Evolutionary conservation across 2,329 filamentous ascomycete species (phyloP).

Genomic region (Grosmannia serpens): DNA sequence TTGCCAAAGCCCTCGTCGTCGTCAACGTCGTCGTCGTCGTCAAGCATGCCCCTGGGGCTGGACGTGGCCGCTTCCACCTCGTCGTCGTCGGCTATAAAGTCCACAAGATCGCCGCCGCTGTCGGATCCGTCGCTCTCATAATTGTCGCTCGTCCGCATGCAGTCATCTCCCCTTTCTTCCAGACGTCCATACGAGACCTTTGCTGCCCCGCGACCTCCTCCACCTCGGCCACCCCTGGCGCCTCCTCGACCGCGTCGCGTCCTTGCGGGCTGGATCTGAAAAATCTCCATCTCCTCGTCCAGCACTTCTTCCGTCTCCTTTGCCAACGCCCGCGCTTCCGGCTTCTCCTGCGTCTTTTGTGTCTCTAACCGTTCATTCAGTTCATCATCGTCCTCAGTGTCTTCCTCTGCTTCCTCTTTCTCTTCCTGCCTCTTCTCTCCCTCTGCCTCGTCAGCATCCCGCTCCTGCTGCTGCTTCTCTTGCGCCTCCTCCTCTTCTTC

Average conservation of each 20-base stretch:
- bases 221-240: conserved; percentile 1
- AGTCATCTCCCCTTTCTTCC: conserved; percentile 40
- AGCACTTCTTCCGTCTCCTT: background rate
- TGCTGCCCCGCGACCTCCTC: conserved; percentile 7
- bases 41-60: background rate
- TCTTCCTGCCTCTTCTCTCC: conserved; percentile 1
- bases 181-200: conserved; percentile 14
- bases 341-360: background rate
- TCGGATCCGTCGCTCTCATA: conserved; percentile 36
- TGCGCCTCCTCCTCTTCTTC: conserved; percentile 9
- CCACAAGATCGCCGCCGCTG: conserved; percentile 35
- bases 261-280: background rate
- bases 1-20: background rate
- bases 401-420: conserved; percentile 5
- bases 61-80: conserved; percentile 6
- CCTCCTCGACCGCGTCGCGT: conserved; percentile 7
- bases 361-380: background rate
- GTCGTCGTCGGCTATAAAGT: conserved; percentile 47
- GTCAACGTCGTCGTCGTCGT: background rate
- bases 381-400: conserved; percentile 7
- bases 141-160: conserved; percentile 35
- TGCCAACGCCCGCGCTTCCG: background rate
- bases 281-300: conserved; percentile 1
- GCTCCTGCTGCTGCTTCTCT: background rate
- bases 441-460: conserved; percentile 13